Percentiles rank a stretch among this genome's conserved stretches.
These are phyloP conservation scores for Lactuca saligna DNA, from an alignment of 129 eudicot species.

Conservation along the genomic window DNA sequence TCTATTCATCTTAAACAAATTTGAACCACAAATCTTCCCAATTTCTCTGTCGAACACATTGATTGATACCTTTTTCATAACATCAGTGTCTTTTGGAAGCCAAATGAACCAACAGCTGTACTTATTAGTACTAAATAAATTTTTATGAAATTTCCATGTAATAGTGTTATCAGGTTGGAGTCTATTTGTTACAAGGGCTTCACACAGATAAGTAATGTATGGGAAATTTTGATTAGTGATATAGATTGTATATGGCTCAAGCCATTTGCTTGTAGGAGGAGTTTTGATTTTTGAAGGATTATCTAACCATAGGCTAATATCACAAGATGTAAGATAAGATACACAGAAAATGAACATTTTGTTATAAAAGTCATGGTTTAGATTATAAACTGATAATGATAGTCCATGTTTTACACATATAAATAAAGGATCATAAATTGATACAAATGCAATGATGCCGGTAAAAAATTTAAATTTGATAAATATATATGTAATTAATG, in stretches of 20 bases:
- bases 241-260: not conserved
- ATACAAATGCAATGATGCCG: too few relatives aligned
- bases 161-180: not conserved
- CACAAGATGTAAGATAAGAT: not conserved
- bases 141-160: not conserved
- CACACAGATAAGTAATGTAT: not conserved
- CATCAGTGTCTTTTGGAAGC: not conserved
- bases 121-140: not conserved
- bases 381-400: not conserved
- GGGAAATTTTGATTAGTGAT: not conserved
- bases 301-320: not conserved
- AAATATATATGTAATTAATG: too few relatives aligned
- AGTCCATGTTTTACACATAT: not conserved
- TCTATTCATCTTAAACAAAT: not conserved
- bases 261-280: not conserved
- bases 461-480: too few relatives aligned
- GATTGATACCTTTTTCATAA: not conserved
- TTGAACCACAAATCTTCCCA: not conserved
- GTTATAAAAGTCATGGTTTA: conserved; percentile 6
- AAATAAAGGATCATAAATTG: too few relatives aligned
- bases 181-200: not conserved
- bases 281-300: not conserved
- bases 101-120: conserved; percentile 9
- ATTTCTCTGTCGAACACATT: conserved; percentile 5
- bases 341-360: not conserved